A percentile compares a stretch with the other conserved stretches of the same genome.
Evolutionary conservation across 176 grass and related monocot species (phyloP).

Genomic region (Dendrocalamus sinicus): DNA sequence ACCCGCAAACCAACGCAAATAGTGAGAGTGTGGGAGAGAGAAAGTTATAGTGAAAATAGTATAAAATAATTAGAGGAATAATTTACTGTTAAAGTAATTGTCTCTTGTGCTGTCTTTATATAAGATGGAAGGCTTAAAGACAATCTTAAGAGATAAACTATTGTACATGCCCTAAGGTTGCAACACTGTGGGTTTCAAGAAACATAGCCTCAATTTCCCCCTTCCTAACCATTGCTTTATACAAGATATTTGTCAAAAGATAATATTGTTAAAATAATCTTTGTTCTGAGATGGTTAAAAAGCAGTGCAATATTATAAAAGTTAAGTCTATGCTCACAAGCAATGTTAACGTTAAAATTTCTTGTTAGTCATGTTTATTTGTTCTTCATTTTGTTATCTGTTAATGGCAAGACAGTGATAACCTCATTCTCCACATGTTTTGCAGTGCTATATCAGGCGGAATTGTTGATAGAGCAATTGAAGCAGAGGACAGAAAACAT

Average conservation of each 20-base stretch:
- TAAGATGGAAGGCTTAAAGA: no score
- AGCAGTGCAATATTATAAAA: neutral
- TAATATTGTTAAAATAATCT: constrained; percentile 11
- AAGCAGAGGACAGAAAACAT: constrained; percentile 76
- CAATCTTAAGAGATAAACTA: no score
- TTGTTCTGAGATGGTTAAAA: neutral
- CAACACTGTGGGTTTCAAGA: neutral
- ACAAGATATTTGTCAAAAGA: neutral
- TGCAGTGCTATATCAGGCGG: constrained; percentile 73
- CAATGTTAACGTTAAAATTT: constrained; percentile 3
- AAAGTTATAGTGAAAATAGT: no score
- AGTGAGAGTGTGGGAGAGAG: no score
- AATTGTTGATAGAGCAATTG: constrained; percentile 76
- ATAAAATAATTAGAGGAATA: no score
- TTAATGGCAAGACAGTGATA: neutral
- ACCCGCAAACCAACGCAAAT: no score
- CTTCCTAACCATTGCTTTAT: neutral
- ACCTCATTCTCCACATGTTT: neutral
- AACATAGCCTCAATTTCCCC: neutral
- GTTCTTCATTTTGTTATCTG: neutral
- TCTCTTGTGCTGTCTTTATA: no score
- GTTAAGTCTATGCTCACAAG: neutral
- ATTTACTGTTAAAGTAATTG: no score
- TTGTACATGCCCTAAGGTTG: neutral
- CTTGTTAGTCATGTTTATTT: constrained; percentile 4